Base-by-base conservation (phyloP, 2,329 filamentous ascomycete species). In the Trichophyton simii region DNA sequence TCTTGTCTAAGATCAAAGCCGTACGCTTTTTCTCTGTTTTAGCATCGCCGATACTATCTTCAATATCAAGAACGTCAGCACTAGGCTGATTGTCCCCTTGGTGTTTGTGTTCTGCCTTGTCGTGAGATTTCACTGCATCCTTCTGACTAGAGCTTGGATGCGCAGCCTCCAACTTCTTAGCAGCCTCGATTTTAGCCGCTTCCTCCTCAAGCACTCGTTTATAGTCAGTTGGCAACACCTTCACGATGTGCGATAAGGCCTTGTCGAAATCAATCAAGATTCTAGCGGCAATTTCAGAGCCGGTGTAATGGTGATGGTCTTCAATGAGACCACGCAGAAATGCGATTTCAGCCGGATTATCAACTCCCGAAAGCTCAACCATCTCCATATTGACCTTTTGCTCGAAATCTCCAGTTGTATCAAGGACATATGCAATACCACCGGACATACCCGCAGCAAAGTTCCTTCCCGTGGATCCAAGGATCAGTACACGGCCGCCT, bases 391-490 rank as follows among this genome's bases (percentile, higher is more conserved):
- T 97, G 77, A 96, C 87, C 82, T 96, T 96, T 68, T 86, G 85
- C 74, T 88, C 80, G 79, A 96, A 96, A 76, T 96, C 90, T 66
- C 87, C 83, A 73, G 92, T 83, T 71, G 94, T 87, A 71, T 97
- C 92, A 34, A 97, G 83, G 60, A 96, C 85, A 70, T 96, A 97
- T 18, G 91, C 91, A 70, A 97, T 96, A 80, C 92, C 92, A 72
- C 92, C 92, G 70, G 91, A 96, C 92, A 97, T 97, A 81, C 92
- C 92, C 64, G 92, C 92, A 68, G 91, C 92, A 71, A 97, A 97
- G 81, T 97, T 97, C 68, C 92, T 91, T 54, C 92, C 92, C 71
- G 91, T 96, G 69, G 83, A 85, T 62, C 92, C 92, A 57, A 97
- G 82, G 70, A 95, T 83, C 66, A 97, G 79, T 58, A 96, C 82